Evolutionary conservation across 371 early-diverging fungal genomes (phyloP), one percentile per base, ranked within the genome.

Genomic region (Actinomortierella wolfii): DNA sequence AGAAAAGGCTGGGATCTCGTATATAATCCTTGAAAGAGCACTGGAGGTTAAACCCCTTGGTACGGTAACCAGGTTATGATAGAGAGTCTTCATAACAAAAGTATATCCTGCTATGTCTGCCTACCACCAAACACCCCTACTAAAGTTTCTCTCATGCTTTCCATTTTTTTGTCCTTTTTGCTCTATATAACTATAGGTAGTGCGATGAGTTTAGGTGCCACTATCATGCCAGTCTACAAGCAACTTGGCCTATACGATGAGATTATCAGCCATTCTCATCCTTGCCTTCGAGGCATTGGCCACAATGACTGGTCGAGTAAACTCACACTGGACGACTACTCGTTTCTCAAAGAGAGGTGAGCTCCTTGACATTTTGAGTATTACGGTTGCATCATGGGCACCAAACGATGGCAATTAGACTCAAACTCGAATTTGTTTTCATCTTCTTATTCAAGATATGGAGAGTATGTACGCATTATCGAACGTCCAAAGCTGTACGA

Each of bases 191-290:
- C n/a, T n/a, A n/a, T n/a, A n/a, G n/a, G n/a, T n/a, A n/a, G n/a
- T n/a, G 53, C 41, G 17, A 53, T 53, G 11, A 26, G 21, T 4
- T 20, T 53, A n/a, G 53, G 53, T 13, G 40, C 53, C 26, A 53
- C 20, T 23, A 53, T 53, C 18, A 13, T 53, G 34, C 23, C 34
- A 0, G 11, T 53, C 23, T 40, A 40, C 15, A 42, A 53, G 21
- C 53, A 53, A 23, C 14, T 53, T 15, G 53, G 53, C 34, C 17
- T 53, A 18, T 13, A 20, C 11, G 53, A 53, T 11, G 53, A 53
- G 13, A 21, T 53, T 28, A 20, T 53, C 17, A 53, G 34, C 14
- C 41, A 29, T 18, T n/a, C n/a, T 1, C 14, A 40, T 4, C 41
- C 53, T 6, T 21, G 20, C 14, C 23, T 21, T 7, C 21, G 41